phyloP scores from a whole-genome alignment of 2,329 filamentous ascomycete species.

The Fonsecaea monophora region DNA sequence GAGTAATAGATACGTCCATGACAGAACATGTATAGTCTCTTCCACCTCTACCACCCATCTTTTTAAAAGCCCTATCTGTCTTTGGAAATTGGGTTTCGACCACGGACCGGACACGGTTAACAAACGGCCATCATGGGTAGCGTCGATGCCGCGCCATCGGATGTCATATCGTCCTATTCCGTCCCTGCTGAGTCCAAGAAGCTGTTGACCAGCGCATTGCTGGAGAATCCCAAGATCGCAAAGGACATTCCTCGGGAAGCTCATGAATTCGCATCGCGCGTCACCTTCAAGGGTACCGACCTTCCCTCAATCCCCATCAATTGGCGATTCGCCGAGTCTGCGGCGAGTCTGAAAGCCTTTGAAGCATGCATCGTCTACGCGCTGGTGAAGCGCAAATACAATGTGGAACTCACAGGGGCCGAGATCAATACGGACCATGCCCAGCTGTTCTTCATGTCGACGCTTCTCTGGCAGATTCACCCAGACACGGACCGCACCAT shows the following conservation, averaged over 20 bases:
- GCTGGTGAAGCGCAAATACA: constrained; percentile 57
- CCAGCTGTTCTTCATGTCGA: constrained; percentile 53
- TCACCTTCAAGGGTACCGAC: constrained; percentile 15
- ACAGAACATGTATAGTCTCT: no score
- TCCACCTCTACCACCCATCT: no score
- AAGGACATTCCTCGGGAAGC: constrained; percentile 56
- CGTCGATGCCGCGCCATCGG: constrained; percentile 20
- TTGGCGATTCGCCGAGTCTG: constrained; percentile 64
- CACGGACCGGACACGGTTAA: background rate
- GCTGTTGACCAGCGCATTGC: constrained; percentile 48
- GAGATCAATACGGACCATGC: constrained; percentile 59
- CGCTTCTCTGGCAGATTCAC: constrained; percentile 47
- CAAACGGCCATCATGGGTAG: constrained; percentile 31
- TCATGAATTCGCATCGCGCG: constrained; percentile 52
- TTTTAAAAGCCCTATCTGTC: no score
- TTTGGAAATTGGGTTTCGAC: background rate
- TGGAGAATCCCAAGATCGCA: constrained; percentile 59
- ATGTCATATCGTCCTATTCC: constrained; percentile 21
- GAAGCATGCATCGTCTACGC: constrained; percentile 57
- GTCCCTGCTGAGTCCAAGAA: constrained; percentile 22
- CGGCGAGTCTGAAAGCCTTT: constrained; percentile 57
- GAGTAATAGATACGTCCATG: no score
- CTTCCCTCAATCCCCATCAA: constrained; percentile 56
- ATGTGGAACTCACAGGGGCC: constrained; percentile 48
- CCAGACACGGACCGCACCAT: constrained; percentile 42